Conservation (phyloP, 2,329 filamentous ascomycete genomes). For the Didymella segeticola region DNA sequence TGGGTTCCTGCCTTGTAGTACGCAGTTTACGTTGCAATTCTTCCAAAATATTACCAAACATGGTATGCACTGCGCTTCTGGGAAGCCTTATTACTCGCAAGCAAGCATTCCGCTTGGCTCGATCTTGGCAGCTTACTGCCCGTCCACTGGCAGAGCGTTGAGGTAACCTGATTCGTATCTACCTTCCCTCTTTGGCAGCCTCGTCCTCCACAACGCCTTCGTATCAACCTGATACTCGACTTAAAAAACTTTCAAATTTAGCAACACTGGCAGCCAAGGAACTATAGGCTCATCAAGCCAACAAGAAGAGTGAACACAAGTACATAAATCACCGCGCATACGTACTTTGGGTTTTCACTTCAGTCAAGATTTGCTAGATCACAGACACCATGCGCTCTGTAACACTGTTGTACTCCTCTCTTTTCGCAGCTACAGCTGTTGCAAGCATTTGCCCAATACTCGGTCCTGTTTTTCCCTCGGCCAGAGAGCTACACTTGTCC, state of each 20-base stretch:
- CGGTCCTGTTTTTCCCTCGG: constrained; percentile 17
- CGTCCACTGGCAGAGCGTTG: neutral
- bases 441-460: constrained; percentile 15
- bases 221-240: neutral
- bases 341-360: neutral
- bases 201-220: neutral
- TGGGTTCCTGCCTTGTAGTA: neutral
- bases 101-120: constrained; percentile 1
- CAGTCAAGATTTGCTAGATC: neutral
- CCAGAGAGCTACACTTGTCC: constrained; percentile 1
- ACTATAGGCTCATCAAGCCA: neutral
- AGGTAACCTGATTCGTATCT: neutral
- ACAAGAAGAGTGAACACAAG: neutral
- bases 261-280: neutral
- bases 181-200: constrained; percentile 4
- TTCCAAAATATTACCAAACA: neutral
- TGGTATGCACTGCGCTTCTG: constrained; percentile 3
- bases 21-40: neutral
- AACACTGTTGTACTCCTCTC: neutral
- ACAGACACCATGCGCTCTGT: neutral
- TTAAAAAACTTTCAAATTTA: neutral
- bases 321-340: neutral
- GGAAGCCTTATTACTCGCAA: neutral
- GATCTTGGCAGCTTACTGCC: constrained; percentile 7
- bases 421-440: neutral